phyloP scores from a whole-genome alignment of 1,139 yeast genomes.

The Blastobotrys ciferrii region DNA sequence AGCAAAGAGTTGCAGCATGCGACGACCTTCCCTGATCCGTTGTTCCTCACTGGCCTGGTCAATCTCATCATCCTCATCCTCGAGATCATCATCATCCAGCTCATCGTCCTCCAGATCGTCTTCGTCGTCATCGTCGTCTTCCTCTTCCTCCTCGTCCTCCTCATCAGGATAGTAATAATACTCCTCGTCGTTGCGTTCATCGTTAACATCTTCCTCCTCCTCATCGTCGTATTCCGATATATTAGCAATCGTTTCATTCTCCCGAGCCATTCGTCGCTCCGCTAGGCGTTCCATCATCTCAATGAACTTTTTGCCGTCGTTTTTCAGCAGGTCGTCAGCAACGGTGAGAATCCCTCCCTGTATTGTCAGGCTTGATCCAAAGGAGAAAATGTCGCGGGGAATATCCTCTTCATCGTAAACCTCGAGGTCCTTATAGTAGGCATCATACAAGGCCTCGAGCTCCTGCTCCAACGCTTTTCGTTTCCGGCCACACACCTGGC shows the following conservation, averaged over 20 bases:
- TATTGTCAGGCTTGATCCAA: slow-evolving; percentile 38
- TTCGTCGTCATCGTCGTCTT: slow-evolving; percentile 32
- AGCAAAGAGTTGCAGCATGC: slow-evolving; percentile 71
- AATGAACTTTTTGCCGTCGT: slow-evolving; percentile 71
- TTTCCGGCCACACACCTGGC: slow-evolving; percentile 78
- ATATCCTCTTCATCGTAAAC: slow-evolving; percentile 15
- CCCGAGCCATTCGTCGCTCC: slow-evolving; percentile 53
- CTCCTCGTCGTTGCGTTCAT: slow-evolving; percentile 28
- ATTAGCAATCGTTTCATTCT: slow-evolving; percentile 40
- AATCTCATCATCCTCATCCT: slow-evolving; percentile 38
- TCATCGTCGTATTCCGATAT: slow-evolving; percentile 37
- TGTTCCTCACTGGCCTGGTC: slow-evolving; percentile 57
- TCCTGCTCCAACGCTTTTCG: slow-evolving; percentile 74
- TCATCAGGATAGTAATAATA: slow-evolving; percentile 28
- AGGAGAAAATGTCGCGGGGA: slow-evolving; percentile 33
- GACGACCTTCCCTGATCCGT: slow-evolving; percentile 71
- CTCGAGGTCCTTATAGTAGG: slow-evolving; percentile 45
- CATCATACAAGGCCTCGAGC: slow-evolving; percentile 68
- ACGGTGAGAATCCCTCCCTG: slow-evolving; percentile 54
- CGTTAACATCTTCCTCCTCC: slow-evolving; percentile 28
- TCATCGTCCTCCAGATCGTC: slow-evolving; percentile 28
- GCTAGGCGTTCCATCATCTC: slow-evolving; percentile 76
- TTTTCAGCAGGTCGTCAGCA: slow-evolving; percentile 73
- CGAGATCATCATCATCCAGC: slow-evolving; percentile 38
- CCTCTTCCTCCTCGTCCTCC: slow-evolving; percentile 32